Base-by-base conservation (phyloP, 2,329 filamentous ascomycete species). In the Colletotrichum tropicicola region DNA sequence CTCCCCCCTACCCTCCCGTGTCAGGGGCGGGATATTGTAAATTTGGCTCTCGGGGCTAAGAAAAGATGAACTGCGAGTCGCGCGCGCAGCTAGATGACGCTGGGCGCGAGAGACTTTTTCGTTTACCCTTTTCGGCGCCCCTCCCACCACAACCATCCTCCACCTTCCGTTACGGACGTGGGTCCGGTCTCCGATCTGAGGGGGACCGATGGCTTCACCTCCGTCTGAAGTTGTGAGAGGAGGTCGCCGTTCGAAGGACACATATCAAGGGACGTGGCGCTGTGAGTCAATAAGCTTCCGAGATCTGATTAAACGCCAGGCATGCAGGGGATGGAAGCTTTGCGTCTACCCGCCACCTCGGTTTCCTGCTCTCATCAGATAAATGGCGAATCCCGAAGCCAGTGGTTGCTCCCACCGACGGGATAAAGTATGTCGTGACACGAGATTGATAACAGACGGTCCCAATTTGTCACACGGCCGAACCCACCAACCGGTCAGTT, bases 11-110 rank as follows among this genome's bases (percentile, higher is more conserved):
- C 8, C 32, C 32, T 15, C 32, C 32, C 32, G 12, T 5, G 32
- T 4, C 12, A 35, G 13, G 32, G 13, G 13, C 6, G 13, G 9
- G 13, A 12, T 32, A 35, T 15, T 15, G 21, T 39, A 28, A 9
- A 32, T 54, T 27, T 30, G 49, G 17, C 41, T 21, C 21, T 21
- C 21, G 9, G 25, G 37, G 37, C 13, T 19, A 35, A 53, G 60
- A 53, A 59, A 52, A 44, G 54, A 63, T 47, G 47, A 53, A 63
- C 60, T 13, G 28, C 47, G 47, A 63, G 28, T 63, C 54, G 54
- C 54, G 59, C 43, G 52, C 23, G 39, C 54, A 27, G 19, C 35
- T 44, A 39, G 49, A 41, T 41, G 32, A 53, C 23, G 49, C 39
- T 27, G 32, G 15, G 48, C 48, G 37, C 28, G 21, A 53, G 19